phyloP scores from a whole-genome alignment of 2,329 filamentous ascomycete species.

The Penicillium glabrum region DNA sequence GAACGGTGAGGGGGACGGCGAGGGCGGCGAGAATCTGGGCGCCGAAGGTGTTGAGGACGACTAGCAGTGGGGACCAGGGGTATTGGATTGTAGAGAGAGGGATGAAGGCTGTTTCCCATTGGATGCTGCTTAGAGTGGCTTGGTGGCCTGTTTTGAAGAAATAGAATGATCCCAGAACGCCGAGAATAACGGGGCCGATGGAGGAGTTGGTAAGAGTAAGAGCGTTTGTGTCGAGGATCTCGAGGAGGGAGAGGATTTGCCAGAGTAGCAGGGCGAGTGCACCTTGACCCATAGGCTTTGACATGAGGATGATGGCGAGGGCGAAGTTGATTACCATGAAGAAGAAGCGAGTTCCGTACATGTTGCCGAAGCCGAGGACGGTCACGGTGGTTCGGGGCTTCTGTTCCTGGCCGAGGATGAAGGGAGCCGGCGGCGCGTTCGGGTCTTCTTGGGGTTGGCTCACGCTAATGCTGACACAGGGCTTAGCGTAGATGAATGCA shows the following conservation, averaged over 20 bases:
- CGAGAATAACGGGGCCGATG: conserved; percentile 81
- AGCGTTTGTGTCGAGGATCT: conserved; percentile 62
- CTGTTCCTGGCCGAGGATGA: conserved; percentile 21
- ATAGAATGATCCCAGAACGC: conserved; percentile 86
- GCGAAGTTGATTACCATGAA: conserved; percentile 78
- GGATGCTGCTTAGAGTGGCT: conserved; percentile 79
- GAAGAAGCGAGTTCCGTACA: conserved; percentile 88
- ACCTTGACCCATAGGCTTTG: conserved; percentile 92
- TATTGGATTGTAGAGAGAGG: conserved; percentile 79
- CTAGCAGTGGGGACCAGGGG: conserved; percentile 81
- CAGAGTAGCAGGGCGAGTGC: conserved; percentile 79
- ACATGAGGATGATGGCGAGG: conserved; percentile 73
- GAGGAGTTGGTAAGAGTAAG: conserved; percentile 61
- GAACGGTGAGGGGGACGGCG: conserved; percentile 73
- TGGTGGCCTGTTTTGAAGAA: conserved; percentile 99
- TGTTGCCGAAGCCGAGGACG: conserved; percentile 87
- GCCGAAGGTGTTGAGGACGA: conserved; percentile 83
- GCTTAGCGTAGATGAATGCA: conserved; percentile 82
- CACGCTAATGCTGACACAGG: conserved; percentile 72
- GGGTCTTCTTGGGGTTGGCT: conserved; percentile 47
- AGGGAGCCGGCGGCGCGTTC: conserved; percentile 38
- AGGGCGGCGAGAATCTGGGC: conserved; percentile 81
- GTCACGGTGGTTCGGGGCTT: conserved; percentile 57
- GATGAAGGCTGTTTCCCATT: conserved; percentile 96
- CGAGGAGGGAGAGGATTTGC: conserved; percentile 78